Evolutionary conservation across 179 eudicot species (phyloP), one percentile per base, ranked within the genome.

Genomic region (Beta corolliflora): DNA sequence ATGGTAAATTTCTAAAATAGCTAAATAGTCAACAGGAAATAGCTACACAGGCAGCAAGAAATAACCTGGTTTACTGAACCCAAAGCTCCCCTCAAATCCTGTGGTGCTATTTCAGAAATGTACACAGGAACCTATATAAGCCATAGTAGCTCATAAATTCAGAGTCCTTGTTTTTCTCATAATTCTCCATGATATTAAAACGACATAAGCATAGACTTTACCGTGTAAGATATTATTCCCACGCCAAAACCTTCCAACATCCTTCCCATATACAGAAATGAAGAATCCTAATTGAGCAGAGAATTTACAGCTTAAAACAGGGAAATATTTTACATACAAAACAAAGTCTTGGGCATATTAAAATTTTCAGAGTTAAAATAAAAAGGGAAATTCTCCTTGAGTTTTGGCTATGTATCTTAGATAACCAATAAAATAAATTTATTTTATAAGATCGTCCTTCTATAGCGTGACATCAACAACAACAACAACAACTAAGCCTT

Each of bases 61-160:
- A 48, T 48, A 83, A 96, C 99, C 98, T 96, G 99, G 79, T 94
- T 94, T 73, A 96, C 94, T 15, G 99, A 91, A 68, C 99, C 99
- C 82, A 96, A 83, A 18, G 85, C 94, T 36, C 99, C 99, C 86
- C 99, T 91, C 88, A 96, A 48, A 82, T 87, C 90, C 87, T 93
- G 95, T 60, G 99, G 98, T n/a, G 99, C 93, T 82, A 96, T 93
- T 88, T 96, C 99, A 64, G 97, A 97, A 84, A 96, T 96, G 85
- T 96, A 96, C 61, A 96, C 97, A 18, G 99, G 99, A 82, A 96
- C 99, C 99, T 96, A 83, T 23, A 83, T 23, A 86, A 67, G 72
- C 50, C 19, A 56, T 25, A 79, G 54, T 71, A 16, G 41, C 12
- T 58, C 46, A 73, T 41, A 60, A 23, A 70, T 80, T 23, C 65